phyloP scores from a whole-genome alignment of 768 basidiomycete genomes.

The Amanita inopinata region DNA sequence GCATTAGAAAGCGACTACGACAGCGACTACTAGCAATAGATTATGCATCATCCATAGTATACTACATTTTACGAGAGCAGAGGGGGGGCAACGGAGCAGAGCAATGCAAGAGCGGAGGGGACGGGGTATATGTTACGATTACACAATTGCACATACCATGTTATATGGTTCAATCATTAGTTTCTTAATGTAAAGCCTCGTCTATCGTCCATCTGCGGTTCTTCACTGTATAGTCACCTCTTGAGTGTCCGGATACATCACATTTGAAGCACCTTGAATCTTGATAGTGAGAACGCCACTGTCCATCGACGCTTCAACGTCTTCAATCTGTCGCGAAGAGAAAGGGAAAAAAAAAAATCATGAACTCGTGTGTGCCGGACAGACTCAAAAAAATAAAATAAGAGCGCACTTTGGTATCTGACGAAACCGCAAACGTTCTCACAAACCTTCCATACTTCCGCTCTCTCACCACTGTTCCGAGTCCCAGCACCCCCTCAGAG shows the following conservation, averaged over 20 bases:
- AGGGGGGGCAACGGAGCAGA: too few species aligned
- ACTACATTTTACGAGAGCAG: too few species aligned
- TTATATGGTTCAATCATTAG: too few species aligned
- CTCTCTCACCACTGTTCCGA: conserved; percentile 32
- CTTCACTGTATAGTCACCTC: conserved; percentile 39
- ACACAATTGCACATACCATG: too few species aligned
- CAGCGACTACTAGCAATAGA: too few species aligned
- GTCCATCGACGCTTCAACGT: conserved; percentile 44
- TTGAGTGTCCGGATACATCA: conserved; percentile 24
- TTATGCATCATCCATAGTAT: too few species aligned
- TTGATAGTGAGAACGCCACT: conserved; percentile 53
- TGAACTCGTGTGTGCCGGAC: conserved; percentile 10
- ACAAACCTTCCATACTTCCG: conserved; percentile 41
- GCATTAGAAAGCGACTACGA: too few species aligned
- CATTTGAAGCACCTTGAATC: conserved; percentile 18
- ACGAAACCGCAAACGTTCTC: conserved; percentile 44
- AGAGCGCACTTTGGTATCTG: conserved; percentile 45
- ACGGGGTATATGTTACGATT: too few species aligned
- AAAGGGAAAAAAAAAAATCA: conserved; percentile 8
- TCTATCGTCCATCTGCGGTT: too few species aligned
- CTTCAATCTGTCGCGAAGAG: conserved; percentile 31
- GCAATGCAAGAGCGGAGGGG: too few species aligned
- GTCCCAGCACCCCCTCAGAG: conserved; percentile 17
- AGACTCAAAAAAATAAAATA: conserved; percentile 12
- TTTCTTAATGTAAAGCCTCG: too few species aligned